These are phyloP conservation scores for Heteromeles arbutifolia DNA, from an alignment of 306 rosid species.

Conservation along the genomic window DNA sequence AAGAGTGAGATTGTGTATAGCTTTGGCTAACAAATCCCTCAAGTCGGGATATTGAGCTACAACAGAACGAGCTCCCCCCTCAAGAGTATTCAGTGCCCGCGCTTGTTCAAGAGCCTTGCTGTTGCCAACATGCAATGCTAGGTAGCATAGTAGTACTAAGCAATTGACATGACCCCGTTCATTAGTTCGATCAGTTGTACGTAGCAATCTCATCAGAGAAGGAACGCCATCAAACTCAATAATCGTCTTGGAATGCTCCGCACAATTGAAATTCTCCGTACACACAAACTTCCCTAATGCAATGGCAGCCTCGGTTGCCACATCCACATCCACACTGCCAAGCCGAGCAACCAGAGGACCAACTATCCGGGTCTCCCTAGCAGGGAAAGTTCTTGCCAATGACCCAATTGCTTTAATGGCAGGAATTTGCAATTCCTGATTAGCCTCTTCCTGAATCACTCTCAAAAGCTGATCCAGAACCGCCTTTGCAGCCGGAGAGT, in stretches of 20 bases:
- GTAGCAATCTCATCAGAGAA: conserved; percentile 45
- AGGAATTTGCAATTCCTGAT: conserved; percentile 40
- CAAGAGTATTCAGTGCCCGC: conserved; percentile 54
- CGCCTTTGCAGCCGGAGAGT: conserved; percentile 61
- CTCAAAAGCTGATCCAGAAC: conserved; percentile 72
- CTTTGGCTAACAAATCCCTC: conserved; percentile 48
- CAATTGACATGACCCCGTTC: conserved; percentile 43
- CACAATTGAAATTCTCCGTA: conserved; percentile 52
- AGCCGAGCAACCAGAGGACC: conserved; percentile 71
- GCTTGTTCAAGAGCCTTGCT: conserved; percentile 79
- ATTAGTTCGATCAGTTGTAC: conserved; percentile 27
- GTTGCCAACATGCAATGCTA: conserved; percentile 65
- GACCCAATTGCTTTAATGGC: conserved; percentile 76
- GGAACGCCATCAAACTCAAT: conserved; percentile 72
- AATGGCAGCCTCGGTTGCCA: conserved; percentile 59
- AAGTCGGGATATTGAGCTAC: conserved; percentile 52
- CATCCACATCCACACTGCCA: conserved; percentile 43
- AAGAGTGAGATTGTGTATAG: conserved; percentile 74
- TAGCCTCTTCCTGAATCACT: conserved; percentile 39
- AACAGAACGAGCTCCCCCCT: conserved; percentile 54
- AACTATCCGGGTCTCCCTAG: conserved; percentile 55
- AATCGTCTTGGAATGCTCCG: conserved; percentile 66
- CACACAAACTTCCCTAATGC: conserved; percentile 68
- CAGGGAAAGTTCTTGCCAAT: conserved; percentile 72
- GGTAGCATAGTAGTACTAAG: conserved; percentile 52